A percentile compares a stretch with the other conserved stretches of the same genome.
Conservation (phyloP, 2,329 filamentous ascomycete genomes). For the Pestalotiopsis sp. region DNA sequence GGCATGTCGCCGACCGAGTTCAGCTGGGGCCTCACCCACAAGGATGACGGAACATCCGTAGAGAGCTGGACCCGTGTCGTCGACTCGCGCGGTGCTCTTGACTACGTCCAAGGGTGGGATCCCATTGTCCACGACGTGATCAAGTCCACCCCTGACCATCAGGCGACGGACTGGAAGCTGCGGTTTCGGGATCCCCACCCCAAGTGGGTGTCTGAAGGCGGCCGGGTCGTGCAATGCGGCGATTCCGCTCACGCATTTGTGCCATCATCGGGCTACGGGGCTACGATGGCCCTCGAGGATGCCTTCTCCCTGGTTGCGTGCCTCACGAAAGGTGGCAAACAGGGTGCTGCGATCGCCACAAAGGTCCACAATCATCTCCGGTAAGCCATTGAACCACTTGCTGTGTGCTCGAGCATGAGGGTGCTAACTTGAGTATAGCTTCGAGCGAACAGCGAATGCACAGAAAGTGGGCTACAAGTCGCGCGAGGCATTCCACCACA, state of each 20-base stretch:
- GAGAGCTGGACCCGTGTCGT: constrained; percentile 43
- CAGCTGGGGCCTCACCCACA: constrained; percentile 25
- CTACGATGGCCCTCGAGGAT: constrained; percentile 37
- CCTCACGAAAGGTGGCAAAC: constrained; percentile 24
- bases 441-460: constrained; percentile 24
- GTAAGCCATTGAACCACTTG: neutral
- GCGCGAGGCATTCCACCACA: constrained; percentile 22
- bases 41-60: constrained; percentile 43
- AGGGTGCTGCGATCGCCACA: neutral
- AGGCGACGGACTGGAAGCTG: constrained; percentile 25
- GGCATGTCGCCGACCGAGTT: neutral
- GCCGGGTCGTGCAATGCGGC: constrained; percentile 34
- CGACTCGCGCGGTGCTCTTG: constrained; percentile 39
- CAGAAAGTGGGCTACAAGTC: constrained; percentile 25
- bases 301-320: constrained; percentile 33
- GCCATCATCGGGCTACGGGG: constrained; percentile 35
- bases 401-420: neutral
- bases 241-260: constrained; percentile 39
- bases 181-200: constrained; percentile 25
- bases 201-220: constrained; percentile 28
- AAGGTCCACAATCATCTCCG: neutral
- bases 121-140: constrained; percentile 36
- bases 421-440: neutral
- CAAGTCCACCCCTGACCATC: constrained; percentile 10
- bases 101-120: constrained; percentile 27